Conservation (phyloP, 1,284 basidiomycete species). For the Papiliotrema nemorosa region DNA sequence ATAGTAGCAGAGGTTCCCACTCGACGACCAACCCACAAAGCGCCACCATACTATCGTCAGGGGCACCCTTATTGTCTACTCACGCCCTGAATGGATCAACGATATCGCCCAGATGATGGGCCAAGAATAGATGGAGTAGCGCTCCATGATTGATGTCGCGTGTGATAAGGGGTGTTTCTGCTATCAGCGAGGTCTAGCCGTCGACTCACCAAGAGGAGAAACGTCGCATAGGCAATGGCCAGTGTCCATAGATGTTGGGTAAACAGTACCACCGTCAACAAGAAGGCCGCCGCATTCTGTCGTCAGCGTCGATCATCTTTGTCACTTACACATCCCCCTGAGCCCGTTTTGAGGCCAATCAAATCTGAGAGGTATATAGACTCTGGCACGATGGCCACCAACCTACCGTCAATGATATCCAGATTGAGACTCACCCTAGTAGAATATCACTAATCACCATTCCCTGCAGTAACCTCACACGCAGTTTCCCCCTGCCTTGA, state of each 20-base stretch:
- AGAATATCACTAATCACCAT: conserved; percentile 42
- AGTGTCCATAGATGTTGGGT: conserved; percentile 45
- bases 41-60: conserved; percentile 33
- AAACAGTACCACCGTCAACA: conserved; percentile 36
- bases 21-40: conserved; percentile 25
- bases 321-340: conserved; percentile 33
- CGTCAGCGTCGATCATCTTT: background rate
- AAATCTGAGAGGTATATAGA: conserved; percentile 21
- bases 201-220: conserved; percentile 35
- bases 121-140: conserved; percentile 24
- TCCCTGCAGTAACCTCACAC: conserved; percentile 39
- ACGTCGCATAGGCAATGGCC: conserved; percentile 40
- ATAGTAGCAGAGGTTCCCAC: conserved; percentile 41
- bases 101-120: conserved; percentile 32
- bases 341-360: conserved; percentile 16
- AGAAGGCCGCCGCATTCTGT: conserved; percentile 32
- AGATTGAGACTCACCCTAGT: conserved; percentile 31
- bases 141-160: conserved; percentile 30
- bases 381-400: conserved; percentile 28
- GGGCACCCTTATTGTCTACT: conserved; percentile 6
- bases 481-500: conserved; percentile 37
- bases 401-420: conserved; percentile 9
- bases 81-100: conserved; percentile 34
- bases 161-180: conserved; percentile 43
- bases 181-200: background rate